Percentiles rank a stretch among this genome's conserved stretches.
These are phyloP conservation scores for Linderina pennispora DNA, from an alignment of 192 early-diverging fungal species.

Conservation along the genomic window DNA sequence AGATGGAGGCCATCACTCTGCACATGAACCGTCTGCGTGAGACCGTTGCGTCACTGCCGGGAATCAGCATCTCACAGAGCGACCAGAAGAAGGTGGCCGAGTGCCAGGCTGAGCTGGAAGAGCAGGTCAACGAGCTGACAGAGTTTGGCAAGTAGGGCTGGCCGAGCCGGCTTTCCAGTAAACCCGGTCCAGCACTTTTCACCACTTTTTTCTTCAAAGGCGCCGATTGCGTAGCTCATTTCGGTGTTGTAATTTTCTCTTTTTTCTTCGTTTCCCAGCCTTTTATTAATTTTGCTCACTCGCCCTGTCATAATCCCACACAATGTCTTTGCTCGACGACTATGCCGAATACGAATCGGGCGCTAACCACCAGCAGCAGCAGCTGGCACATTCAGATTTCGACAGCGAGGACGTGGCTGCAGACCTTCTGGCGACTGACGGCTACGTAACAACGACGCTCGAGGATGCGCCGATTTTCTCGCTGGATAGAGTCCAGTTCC, in stretches of 20 bases:
- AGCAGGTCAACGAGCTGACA: constrained; percentile 21
- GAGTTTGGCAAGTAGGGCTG: constrained; percentile 14
- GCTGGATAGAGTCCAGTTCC: constrained; percentile 86
- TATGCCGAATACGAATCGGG: constrained; percentile 40
- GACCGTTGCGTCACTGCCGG: constrained; percentile 27
- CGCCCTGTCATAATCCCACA: too few species aligned
- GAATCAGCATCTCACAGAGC: constrained; percentile 39
- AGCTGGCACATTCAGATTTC: background rate
- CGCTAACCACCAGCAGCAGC: constrained; percentile 9
- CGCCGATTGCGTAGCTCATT: too few species aligned
- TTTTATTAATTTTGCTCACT: constrained; percentile 4
- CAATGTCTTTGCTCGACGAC: constrained; percentile 46
- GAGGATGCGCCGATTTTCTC: constrained; percentile 62
- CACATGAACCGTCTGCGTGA: constrained; percentile 28
- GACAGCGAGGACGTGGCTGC: constrained; percentile 5
- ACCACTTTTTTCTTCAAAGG: background rate
- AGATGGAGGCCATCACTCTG: constrained; percentile 34
- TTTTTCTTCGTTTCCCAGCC: background rate
- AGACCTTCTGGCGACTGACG: constrained; percentile 12
- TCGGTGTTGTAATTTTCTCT: background rate
- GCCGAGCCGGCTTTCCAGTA: background rate
- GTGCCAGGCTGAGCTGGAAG: constrained; percentile 23
- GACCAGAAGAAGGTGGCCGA: constrained; percentile 42
- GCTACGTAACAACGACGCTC: constrained; percentile 36
- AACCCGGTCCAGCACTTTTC: too few species aligned